A percentile compares a stretch with the other conserved stretches of the same genome.
Evolutionary conservation across 2,329 filamentous ascomycete genomes (phyloP).

Genomic region (Apiospora malaysiana): DNA sequence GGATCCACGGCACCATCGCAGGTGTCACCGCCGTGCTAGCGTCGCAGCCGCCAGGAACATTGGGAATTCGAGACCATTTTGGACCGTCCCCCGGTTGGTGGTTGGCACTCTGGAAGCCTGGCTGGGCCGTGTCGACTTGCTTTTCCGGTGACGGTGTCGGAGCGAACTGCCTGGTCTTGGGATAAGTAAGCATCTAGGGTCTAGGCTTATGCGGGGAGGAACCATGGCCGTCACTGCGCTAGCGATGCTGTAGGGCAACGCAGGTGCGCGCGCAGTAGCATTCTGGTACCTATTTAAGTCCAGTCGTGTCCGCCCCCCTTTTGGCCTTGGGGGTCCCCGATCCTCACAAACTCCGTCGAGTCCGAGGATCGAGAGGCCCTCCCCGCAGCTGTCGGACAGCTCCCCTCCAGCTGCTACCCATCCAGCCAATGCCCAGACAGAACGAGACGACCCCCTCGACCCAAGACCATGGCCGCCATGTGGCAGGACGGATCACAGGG

Average conservation of each 20-base stretch:
- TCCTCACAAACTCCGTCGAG: background rate
- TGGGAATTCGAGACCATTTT: background rate
- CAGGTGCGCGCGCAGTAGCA: background rate
- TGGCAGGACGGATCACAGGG: background rate
- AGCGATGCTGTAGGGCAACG: background rate
- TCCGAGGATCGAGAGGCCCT: conserved; percentile 7
- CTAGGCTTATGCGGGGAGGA: background rate
- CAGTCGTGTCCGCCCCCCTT: background rate
- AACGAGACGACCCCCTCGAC: background rate
- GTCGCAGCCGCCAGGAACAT: conserved; percentile 11
- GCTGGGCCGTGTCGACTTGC: too few species aligned
- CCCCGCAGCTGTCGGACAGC: background rate
- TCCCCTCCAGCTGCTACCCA: background rate
- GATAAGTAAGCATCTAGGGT: too few species aligned
- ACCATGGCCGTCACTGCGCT: background rate
- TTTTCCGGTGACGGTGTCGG: background rate
- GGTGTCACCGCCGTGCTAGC: background rate
- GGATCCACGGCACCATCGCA: background rate
- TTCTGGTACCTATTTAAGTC: background rate
- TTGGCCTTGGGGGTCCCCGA: background rate
- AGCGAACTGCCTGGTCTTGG: background rate
- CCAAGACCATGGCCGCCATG: background rate
- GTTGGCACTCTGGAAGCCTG: too few species aligned
- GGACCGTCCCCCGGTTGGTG: conserved; percentile 1
- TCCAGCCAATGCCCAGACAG: background rate